Percentiles rank a stretch among this genome's conserved stretches.
phyloP scores from a whole-genome alignment of 257 asterid species.

The Cruciata laevipes region DNA sequence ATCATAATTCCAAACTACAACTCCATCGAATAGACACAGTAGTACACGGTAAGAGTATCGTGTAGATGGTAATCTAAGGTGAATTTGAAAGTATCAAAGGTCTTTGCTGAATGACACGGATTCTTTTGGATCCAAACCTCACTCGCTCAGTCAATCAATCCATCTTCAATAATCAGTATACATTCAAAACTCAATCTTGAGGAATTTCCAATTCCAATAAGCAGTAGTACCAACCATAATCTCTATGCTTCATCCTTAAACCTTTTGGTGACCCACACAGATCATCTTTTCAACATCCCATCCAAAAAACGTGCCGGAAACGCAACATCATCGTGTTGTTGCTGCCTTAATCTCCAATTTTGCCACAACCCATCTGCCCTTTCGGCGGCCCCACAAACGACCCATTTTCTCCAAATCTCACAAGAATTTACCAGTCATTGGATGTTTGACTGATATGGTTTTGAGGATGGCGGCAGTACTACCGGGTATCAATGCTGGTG shows the following conservation, averaged over 20 bases:
- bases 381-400: conserved; percentile 6
- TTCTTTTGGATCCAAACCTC: not conserved
- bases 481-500: conserved; percentile 16
- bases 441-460: conserved; percentile 17
- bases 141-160: not conserved
- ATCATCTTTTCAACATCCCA: not conserved
- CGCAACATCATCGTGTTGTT: conserved; percentile 5
- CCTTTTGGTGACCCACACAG: not conserved
- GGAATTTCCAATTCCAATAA: not conserved
- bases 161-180: no score
- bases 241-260: not conserved
- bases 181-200: not conserved
- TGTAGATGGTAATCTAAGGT: no score
- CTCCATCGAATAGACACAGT: no score
- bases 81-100: not conserved
- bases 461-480: conserved; percentile 35
- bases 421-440: not conserved
- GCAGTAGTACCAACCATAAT: not conserved
- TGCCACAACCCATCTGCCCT: not conserved
- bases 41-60: no score
- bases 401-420: not conserved
- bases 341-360: conserved; percentile 1
- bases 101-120: not conserved
- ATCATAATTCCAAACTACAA: no score
- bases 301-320: not conserved